Evolutionary conservation across 1,284 basidiomycete genomes (phyloP), one percentile per base, ranked within the genome.

Genomic region (Moesziomyces globuligerus): DNA sequence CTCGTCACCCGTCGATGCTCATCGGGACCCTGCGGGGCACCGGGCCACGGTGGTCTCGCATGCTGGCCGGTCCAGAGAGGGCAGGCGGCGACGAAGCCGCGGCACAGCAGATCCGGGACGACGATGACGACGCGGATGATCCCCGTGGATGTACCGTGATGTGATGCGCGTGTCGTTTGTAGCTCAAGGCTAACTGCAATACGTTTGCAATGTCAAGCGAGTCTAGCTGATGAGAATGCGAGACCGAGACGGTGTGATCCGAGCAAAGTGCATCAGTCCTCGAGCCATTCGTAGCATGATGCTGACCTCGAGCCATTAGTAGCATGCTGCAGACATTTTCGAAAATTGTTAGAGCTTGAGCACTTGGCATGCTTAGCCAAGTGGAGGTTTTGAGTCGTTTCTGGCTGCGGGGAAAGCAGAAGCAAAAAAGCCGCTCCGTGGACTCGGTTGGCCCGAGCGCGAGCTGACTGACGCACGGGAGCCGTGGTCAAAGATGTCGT

Each of bases 61-160:
- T 54, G 20, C 38, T 58, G 41, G 15, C 45, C 1, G 36, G 34
- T 15, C 21, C 50, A 13, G 50, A 52, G 18, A 21, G 21, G 17
- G 50, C 18, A 20, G 20, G 42, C 28, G 41, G 38, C 10, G 42
- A 38, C 32, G 32, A 34, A 34, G 32, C 15, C 15, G 18, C 28
- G 10, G 48, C 18, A 28, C 32, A 24, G 13, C 20, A 18, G 0
- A 8, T 10, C 3, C 26, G 13, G 10, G 41, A 38, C 5, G 56
- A 40, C 9, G 57, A 48, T 38, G 47, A 48, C 17, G 50, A 46
- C 42, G 8, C 25, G 38, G 38, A 60, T 2, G 70, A 75, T 47
- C 49, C 66, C 7, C 48, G 70, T 17, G 73, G 73, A 24, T 75
- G 73, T 41, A 43, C 40, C 10, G 40, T 75, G 17, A 68, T 58